Evolutionary conservation across 164 flowering plant species (phyloP), one percentile per base, ranked within the genome.

Genomic region (Euptelea pleiosperma): DNA sequence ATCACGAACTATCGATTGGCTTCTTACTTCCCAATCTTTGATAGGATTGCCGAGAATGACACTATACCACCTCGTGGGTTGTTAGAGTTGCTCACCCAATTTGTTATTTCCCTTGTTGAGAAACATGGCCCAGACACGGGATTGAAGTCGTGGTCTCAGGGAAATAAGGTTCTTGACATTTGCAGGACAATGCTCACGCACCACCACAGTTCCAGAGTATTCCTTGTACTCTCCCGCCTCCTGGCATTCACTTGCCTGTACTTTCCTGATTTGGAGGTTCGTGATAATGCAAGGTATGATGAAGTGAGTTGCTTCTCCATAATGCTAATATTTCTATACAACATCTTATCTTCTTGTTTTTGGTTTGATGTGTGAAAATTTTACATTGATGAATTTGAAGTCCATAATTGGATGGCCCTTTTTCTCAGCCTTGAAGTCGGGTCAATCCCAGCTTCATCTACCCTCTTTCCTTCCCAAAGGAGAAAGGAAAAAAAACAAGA

Each of bases 251-350:
- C 79, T 19, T 78, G 88, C 69, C 88, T 86, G 33, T 82, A 75
- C 70, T 90, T 93, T 68, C 98, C 98, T 42, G 97, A 93, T 74
- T 50, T 93, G 81, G 97, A 93, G 73, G 80, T 93, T 65, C 96
- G 99, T 62, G 99, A 93, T 59, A 79, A 75, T 85, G 96, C 97
- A 69, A 88, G 97, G 99, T 93, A 79, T 31, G 58, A 26, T 40
- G 5, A 40, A 58, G 37, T 45, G 40, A 40, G 7, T 65, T 31
- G 1, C 9, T 43, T 43, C 18, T 6, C 26, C n/a, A n/a, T 45
- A 8, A 6, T 43, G 25, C n/a, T 36, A 37, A 30, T 35, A 25
- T 25, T 11, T 26, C 41, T 26, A 22, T n/a, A 55, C 35, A 28
- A 4, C 31, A 63, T 63, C 29, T 52, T 54, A 18, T 18, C 14